Percentiles rank a stretch among this genome's conserved stretches.
Conservation (phyloP, 352 stramenopile genomes). For the Phytophthora cajani region DNA sequence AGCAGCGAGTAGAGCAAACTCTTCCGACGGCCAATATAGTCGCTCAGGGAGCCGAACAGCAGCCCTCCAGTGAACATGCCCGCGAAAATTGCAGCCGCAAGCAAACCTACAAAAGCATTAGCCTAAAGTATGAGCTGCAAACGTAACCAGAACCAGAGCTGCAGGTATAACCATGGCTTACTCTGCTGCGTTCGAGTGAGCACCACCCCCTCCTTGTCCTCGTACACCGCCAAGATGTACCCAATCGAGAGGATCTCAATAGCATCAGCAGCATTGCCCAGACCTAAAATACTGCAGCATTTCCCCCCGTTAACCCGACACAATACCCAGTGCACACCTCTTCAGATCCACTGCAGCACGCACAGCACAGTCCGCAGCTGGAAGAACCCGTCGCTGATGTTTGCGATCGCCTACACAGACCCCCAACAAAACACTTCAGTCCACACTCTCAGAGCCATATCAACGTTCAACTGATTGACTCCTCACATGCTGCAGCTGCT, state of each 20-base stretch:
- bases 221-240: constrained; percentile 90
- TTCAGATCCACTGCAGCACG: constrained; percentile 14
- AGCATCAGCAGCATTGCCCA: constrained; percentile 89
- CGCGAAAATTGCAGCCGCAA: constrained; percentile 89
- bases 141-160: not conserved
- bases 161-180: constrained; percentile 26
- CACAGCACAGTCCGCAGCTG: constrained; percentile 74
- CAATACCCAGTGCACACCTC: not conserved
- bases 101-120: constrained; percentile 46
- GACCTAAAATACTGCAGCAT: constrained; percentile 64
- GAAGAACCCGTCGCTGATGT: constrained; percentile 69
- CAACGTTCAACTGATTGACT: not conserved
- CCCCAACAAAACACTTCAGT: not conserved
- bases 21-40: constrained; percentile 75
- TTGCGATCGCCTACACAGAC: constrained; percentile 54
- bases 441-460: not conserved
- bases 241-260: constrained; percentile 92
- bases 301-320: not conserved
- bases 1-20: constrained; percentile 80
- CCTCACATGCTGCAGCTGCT: constrained; percentile 29
- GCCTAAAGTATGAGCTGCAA: not conserved
- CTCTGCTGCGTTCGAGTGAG: constrained; percentile 61
- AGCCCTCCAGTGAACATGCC: constrained; percentile 92
- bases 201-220: constrained; percentile 64
- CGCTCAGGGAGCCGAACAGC: constrained; percentile 75